Base-by-base conservation (phyloP, 2,329 filamentous ascomycete genomes). In the Beauveria medogensis region DNA sequence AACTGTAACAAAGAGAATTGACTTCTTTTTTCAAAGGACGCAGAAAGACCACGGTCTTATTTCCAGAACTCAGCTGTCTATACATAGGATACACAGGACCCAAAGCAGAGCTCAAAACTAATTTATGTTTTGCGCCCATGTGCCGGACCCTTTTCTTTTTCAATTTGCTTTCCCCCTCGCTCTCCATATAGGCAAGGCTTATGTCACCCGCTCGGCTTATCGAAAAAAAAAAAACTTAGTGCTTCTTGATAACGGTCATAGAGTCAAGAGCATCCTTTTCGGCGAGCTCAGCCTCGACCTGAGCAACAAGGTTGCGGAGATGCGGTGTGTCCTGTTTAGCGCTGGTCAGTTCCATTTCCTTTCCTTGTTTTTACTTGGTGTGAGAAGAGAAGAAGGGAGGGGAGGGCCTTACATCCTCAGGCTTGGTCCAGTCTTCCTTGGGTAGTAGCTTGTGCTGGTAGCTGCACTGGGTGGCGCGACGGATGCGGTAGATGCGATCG, bases 401-500 rank as follows among this genome's bases (percentile, higher is more conserved):
- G 22, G 14, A 2, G 14, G 28, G 8, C 8, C 6, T 70, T 71
- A 82, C 80, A 68, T 82, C 78, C 69, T 81, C 76, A 67, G 77
- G 68, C 76, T 82, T 84, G 68, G 80, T 84, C 83, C 82, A 85
- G 72, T 85, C 74, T 40, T 78, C 72, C 77, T 82, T 82, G 73
- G 85, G 82, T 60, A 88, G 80, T 64, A 87, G 77, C 78, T 86
- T 85, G 75, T 87, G 85, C 70, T 80, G 75, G 71, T 84, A 75
- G 70, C 80, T 84, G 75, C 78, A 80, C 80, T 99, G 94, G 79
- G 95, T 87, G 71, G 94, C 93, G 78, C 94, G 88, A 80, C 94
- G 91, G 77, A 99, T 86, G 73, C 94, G 92, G 88, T 92, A 99
- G 75, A 97, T 86, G 75, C 94, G 93, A 81, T 99, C 94, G 80